A percentile compares a stretch with the other conserved stretches of the same genome.
Evolutionary conservation across 352 stramenopile species (phyloP).

Genomic region (Nothophytophthora sp.): DNA sequence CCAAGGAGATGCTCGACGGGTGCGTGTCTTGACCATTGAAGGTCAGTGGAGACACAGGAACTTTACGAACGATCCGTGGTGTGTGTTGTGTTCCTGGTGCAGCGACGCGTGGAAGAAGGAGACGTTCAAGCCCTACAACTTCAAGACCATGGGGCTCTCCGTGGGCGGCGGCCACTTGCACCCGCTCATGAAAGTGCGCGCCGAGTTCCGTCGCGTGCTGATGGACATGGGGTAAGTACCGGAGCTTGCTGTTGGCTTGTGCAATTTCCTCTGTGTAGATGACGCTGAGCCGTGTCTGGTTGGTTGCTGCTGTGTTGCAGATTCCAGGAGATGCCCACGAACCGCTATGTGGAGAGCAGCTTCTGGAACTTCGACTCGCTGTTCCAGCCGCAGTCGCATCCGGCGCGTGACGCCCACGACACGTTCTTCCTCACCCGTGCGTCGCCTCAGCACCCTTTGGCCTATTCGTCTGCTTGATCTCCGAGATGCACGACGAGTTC

Average conservation of each 20-base stretch:
- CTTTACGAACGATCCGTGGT: too few species aligned
- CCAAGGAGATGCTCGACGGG: slow-evolving; percentile 99
- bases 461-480: too few species aligned
- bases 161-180: slow-evolving; percentile 97
- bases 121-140: slow-evolving; percentile 99
- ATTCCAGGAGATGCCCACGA: slow-evolving; percentile 99
- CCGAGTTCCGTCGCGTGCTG: slow-evolving; percentile 99
- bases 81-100: slow-evolving; percentile 1
- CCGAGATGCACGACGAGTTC: too few species aligned
- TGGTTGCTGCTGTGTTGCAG: slow-evolving; percentile 24
- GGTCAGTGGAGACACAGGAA: neutral
- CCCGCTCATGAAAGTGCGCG: slow-evolving; percentile 96
- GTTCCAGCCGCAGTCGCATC: slow-evolving; percentile 99
- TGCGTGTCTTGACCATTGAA: slow-evolving; percentile 17
- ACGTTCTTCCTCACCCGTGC: slow-evolving; percentile 99
- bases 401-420: slow-evolving; percentile 98
- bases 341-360: slow-evolving; percentile 98
- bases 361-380: slow-evolving; percentile 99
- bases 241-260: too few species aligned
- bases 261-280: too few species aligned
- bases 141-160: slow-evolving; percentile 95
- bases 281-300: too few species aligned
- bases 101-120: slow-evolving; percentile 95
- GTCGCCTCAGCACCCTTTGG: slow-evolving; percentile 11
- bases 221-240: slow-evolving; percentile 98